phyloP scores from a whole-genome alignment of 805 yeast genomes.

The Brettanomyces anomalus region DNA sequence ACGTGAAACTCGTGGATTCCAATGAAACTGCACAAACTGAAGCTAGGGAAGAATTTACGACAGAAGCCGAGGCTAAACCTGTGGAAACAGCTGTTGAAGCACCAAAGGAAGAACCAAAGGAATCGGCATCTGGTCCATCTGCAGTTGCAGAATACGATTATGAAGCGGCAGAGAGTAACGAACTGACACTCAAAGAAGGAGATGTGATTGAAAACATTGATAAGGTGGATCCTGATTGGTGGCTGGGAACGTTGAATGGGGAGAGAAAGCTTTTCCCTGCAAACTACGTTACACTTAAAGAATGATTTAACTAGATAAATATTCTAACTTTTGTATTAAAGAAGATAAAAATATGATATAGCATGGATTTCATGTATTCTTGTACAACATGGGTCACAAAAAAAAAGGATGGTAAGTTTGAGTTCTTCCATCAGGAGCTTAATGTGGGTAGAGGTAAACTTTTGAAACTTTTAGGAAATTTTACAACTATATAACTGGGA shows the following conservation, averaged over 20 bases:
- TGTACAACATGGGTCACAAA: too few relatives aligned
- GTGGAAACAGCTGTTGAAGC: conserved; percentile 13
- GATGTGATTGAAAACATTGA: conserved; percentile 77
- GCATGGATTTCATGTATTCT: not conserved
- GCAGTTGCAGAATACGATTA: conserved; percentile 72
- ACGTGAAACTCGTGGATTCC: conserved; percentile 32
- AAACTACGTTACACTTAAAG: conserved; percentile 52
- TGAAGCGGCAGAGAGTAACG: conserved; percentile 90
- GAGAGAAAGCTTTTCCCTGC: conserved; percentile 85
- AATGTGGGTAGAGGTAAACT: too few relatives aligned
- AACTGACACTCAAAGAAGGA: conserved; percentile 75
- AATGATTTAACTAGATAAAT: not conserved
- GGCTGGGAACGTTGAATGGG: conserved; percentile 82
- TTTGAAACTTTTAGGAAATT: too few relatives aligned
- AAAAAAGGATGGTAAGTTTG: too few relatives aligned
- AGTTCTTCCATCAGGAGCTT: too few relatives aligned
- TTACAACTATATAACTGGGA: too few relatives aligned
- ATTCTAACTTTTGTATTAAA: conserved; percentile 3
- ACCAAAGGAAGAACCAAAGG: conserved; percentile 12
- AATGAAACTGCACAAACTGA: conserved; percentile 13
- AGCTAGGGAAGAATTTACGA: conserved; percentile 8
- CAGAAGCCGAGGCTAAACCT: conserved; percentile 7
- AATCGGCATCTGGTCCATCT: conserved; percentile 23
- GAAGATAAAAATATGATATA: too few relatives aligned
- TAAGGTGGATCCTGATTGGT: conserved; percentile 93